Percentiles rank a stretch among this genome's conserved stretches.
phyloP scores from a whole-genome alignment of 2,329 filamentous ascomycete genomes.

The Ophiostoma triangulosporum region DNA sequence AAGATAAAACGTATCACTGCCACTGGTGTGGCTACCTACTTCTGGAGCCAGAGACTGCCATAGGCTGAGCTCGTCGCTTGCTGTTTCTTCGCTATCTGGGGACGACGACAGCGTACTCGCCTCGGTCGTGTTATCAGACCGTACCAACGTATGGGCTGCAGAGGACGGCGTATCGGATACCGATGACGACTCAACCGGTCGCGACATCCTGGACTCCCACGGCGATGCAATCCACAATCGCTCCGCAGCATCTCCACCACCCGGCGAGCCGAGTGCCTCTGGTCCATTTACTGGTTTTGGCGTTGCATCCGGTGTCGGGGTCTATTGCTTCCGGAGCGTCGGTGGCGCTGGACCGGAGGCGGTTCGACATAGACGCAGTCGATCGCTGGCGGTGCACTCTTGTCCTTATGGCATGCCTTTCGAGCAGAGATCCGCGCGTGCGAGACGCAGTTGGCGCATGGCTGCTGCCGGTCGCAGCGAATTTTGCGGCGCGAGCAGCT shows the following conservation, averaged over 20 bases:
- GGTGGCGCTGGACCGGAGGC: neutral
- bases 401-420: neutral
- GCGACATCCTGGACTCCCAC: neutral
- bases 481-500: constrained; percentile 14
- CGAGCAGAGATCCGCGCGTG: constrained; percentile 6
- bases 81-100: neutral
- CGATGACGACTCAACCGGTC: neutral
- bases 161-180: neutral
- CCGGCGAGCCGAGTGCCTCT: too few species aligned
- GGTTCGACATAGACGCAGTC: neutral
- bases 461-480: constrained; percentile 12
- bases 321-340: too few species aligned
- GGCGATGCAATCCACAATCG: neutral
- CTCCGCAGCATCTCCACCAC: neutral
- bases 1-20: neutral
- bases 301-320: too few species aligned
- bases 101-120: neutral
- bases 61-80: neutral
- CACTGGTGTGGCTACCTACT: neutral
- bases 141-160: neutral
- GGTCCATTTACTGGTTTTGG: too few species aligned
- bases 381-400: neutral
- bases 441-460: constrained; percentile 12
- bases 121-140: neutral
- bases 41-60: neutral